These are phyloP conservation scores for Fonsecaea nubica DNA, from an alignment of 2,329 filamentous ascomycete genomes.

Conservation along the genomic window DNA sequence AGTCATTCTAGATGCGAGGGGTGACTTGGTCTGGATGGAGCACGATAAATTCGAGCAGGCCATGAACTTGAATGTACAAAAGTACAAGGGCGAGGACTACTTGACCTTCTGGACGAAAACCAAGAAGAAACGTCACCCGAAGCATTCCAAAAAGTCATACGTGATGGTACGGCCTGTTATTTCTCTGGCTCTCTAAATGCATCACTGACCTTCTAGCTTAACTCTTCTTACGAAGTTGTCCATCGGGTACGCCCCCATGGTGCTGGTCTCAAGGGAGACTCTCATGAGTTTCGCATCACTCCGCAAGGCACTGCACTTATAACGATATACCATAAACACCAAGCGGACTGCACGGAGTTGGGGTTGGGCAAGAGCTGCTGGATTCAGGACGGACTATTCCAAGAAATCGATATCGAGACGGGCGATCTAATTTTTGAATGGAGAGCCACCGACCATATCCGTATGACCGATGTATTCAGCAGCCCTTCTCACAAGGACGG, in stretches of 20 bases:
- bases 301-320: slow-evolving; percentile 33
- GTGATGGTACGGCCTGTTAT: slow-evolving; percentile 20
- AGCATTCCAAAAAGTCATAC: slow-evolving; percentile 53
- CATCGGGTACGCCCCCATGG: slow-evolving; percentile 31
- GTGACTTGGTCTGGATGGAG: slow-evolving; percentile 48
- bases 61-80: slow-evolving; percentile 56
- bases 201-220: slow-evolving; percentile 55
- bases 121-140: slow-evolving; percentile 55
- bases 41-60: slow-evolving; percentile 46
- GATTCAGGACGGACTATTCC: slow-evolving; percentile 52
- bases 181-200: slow-evolving; percentile 50
- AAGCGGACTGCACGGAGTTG: slow-evolving; percentile 28
- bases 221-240: slow-evolving; percentile 38
- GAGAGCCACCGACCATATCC: slow-evolving; percentile 50
- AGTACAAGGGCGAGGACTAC: slow-evolving; percentile 53
- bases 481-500: slow-evolving; percentile 21
- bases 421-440: slow-evolving; percentile 54
- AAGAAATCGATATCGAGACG: slow-evolving; percentile 53
- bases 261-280: slow-evolving; percentile 37
- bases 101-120: slow-evolving; percentile 59
- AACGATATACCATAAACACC: slow-evolving; percentile 34
- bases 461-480: slow-evolving; percentile 37
- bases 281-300: slow-evolving; percentile 36
- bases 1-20: slow-evolving; percentile 27
- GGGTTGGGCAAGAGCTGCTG: slow-evolving; percentile 42